Conservation (phyloP, 1,284 basidiomycete genomes). For the Apiotrichum domesticum region DNA sequence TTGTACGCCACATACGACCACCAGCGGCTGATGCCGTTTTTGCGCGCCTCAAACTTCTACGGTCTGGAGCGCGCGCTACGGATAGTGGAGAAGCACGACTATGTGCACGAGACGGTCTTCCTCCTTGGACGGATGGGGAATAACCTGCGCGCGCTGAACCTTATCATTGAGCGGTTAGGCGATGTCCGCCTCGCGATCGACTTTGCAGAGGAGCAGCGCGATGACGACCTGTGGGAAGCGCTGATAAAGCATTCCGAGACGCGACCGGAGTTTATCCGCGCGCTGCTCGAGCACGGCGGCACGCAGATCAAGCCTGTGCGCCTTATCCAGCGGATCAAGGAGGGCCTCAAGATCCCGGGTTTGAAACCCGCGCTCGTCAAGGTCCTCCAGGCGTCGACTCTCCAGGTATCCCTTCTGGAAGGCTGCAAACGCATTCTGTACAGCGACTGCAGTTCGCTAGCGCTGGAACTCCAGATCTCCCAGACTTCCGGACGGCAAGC, state of each 20-base stretch:
- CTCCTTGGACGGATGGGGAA: constrained; percentile 95
- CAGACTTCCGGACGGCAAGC: constrained; percentile 74
- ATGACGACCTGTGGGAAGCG: constrained; percentile 97
- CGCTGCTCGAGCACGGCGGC: constrained; percentile 89
- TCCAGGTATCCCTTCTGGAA: constrained; percentile 78
- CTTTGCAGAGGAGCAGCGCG: constrained; percentile 95
- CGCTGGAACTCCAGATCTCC: constrained; percentile 60
- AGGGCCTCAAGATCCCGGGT: constrained; percentile 92
- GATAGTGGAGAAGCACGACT: constrained; percentile 74
- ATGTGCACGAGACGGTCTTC: constrained; percentile 96
- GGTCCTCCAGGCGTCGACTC: constrained; percentile 90
- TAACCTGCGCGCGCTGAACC: constrained; percentile 84
- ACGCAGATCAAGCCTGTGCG: constrained; percentile 93
- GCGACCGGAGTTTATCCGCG: constrained; percentile 92
- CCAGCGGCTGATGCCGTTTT: constrained; percentile 74
- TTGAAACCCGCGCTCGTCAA: constrained; percentile 91
- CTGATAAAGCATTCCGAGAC: constrained; percentile 90
- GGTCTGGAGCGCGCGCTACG: constrained; percentile 80
- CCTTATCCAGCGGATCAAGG: constrained; percentile 86
- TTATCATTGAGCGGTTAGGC: constrained; percentile 91
- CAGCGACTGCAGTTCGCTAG: constrained; percentile 71
- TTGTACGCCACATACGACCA: constrained; percentile 87
- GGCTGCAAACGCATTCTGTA: constrained; percentile 82
- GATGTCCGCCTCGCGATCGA: constrained; percentile 94
- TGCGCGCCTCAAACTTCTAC: constrained; percentile 87